Conservation (phyloP, 768 basidiomycete species). For the Boletus vermiculosoides region DNA sequence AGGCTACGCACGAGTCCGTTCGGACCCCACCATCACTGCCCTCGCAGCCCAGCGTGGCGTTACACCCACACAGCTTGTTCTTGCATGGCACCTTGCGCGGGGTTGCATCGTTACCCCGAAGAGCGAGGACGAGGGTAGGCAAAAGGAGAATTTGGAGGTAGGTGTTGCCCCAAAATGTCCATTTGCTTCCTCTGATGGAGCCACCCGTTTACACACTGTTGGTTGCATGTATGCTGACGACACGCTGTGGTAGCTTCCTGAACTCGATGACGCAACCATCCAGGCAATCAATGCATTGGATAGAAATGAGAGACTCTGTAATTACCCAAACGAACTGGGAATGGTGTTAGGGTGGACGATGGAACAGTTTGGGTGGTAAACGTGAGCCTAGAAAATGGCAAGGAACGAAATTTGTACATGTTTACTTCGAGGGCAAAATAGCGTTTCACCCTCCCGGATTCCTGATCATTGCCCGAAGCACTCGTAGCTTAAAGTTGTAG, state of each 20-base stretch:
- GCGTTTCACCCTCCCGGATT: no score
- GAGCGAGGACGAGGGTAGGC: background rate
- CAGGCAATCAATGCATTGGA: background rate
- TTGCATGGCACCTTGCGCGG: background rate
- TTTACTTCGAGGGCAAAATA: no score
- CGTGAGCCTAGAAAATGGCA: no score
- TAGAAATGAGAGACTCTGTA: background rate
- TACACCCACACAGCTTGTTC: background rate
- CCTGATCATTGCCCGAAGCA: no score
- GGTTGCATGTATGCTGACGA: background rate
- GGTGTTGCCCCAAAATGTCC: no score
- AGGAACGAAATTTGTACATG: no score
- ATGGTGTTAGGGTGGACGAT: no score
- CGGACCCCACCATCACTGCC: background rate
- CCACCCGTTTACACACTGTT: background rate
- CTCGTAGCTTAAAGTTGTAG: no score
- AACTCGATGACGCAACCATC: no score
- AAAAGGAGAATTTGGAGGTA: background rate
- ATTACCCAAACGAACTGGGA: background rate
- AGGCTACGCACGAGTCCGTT: no score
- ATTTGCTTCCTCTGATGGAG: background rate
- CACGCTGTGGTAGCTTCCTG: background rate
- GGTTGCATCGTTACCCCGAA: background rate
- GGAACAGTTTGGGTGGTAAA: no score
- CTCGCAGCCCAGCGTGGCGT: background rate